phyloP scores from a whole-genome alignment of 2,329 filamentous ascomycete genomes.

The Berkeleyomyces basicola region DNA sequence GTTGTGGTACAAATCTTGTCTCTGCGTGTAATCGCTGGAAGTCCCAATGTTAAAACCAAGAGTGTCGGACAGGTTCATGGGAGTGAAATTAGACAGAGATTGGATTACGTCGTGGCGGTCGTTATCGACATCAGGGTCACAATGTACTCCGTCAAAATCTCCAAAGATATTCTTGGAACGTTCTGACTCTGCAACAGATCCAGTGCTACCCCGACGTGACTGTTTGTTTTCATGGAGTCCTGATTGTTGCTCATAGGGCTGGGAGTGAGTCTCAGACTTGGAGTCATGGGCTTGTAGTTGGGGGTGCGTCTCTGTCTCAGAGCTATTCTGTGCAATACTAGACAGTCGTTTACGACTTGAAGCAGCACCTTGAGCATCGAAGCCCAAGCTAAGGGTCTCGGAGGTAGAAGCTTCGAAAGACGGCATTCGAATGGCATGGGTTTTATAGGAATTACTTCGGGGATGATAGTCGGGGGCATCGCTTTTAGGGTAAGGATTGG shows the following conservation, averaged over 20 bases:
- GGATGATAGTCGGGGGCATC: neutral
- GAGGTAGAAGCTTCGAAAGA: conserved; percentile 9
- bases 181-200: conserved; percentile 37
- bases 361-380: neutral
- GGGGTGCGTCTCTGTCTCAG: neutral
- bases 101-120: neutral
- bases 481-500: neutral
- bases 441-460: neutral
- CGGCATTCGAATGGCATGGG: neutral
- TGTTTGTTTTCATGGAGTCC: neutral
- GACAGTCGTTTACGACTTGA: neutral
- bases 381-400: conserved; percentile 9
- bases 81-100: neutral
- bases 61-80: conserved; percentile 5
- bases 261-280: neutral
- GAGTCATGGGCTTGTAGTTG: neutral
- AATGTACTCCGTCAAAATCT: conserved; percentile 71
- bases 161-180: conserved; percentile 51
- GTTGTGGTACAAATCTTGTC: neutral
- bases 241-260: neutral
- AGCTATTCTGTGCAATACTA: neutral
- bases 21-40: neutral
- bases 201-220: neutral
- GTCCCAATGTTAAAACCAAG: neutral
- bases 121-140: conserved; percentile 34